Conservation (phyloP, 495 filamentous ascomycete species). For the Penicillium desertorum region DNA sequence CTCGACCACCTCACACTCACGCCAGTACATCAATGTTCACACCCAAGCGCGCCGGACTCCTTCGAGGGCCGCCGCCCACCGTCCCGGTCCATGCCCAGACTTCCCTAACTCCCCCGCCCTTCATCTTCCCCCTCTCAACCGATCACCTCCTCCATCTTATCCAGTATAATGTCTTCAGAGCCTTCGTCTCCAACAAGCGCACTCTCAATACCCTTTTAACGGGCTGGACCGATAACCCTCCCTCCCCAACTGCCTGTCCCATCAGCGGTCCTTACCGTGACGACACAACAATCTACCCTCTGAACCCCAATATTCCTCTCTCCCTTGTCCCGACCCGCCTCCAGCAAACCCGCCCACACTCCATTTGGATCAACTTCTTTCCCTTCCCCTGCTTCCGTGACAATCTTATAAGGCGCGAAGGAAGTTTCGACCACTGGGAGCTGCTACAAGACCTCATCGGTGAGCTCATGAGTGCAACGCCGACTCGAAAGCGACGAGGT, state of each 20-base stretch:
- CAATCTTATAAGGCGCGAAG: constrained; percentile 23
- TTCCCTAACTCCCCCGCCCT: neutral
- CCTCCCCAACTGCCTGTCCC: neutral
- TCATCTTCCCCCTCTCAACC: constrained; percentile 16
- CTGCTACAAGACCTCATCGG: constrained; percentile 6
- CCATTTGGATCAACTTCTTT: constrained; percentile 21
- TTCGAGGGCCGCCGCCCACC: neutral
- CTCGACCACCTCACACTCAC: neutral
- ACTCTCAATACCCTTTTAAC: neutral
- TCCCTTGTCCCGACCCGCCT: constrained; percentile 10
- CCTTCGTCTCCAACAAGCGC: constrained; percentile 37
- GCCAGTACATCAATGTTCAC: neutral
- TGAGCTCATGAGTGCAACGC: neutral
- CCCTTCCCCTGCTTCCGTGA: constrained; percentile 24
- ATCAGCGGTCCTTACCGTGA: neutral
- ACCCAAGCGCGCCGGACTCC: neutral
- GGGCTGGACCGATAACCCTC: neutral
- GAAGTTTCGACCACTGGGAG: constrained; percentile 16
- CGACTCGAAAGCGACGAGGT: neutral
- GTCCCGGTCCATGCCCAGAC: neutral
- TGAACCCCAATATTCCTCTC: constrained; percentile 6
- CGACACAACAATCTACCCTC: neutral
- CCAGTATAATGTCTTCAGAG: constrained; percentile 64
- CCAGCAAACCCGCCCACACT: constrained; percentile 17
- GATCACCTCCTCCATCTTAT: constrained; percentile 29